Evolutionary conservation across 331 rosid genomes (phyloP), one percentile per base, ranked within the genome.

Genomic region (Acacia concinna): DNA sequence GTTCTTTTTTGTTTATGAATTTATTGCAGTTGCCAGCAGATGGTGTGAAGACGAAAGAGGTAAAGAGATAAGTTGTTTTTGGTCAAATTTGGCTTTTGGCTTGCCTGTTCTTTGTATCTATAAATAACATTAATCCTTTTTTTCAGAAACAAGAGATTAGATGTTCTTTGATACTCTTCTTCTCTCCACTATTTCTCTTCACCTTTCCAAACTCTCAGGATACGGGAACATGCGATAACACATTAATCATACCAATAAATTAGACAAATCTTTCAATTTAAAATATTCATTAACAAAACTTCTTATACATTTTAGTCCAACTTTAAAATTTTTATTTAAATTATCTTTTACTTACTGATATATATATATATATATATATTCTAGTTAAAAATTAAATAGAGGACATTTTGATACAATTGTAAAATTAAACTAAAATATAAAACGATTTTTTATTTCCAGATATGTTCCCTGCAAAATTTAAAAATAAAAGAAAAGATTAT

Each of bases 1-100:
- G 64, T 77, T 84, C 13, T 76, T 72, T 65, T 76, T 37, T 85
- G 23, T 43, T 83, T 78, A 49, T 62, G 63, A 46, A 52, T 11
- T 75, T 81, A 73, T 46, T 74, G 82, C 97, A 93, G 98, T 75
- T 90, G 38, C 96, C 97, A 14, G 37, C 80, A 35, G 87, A 85
- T 64, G 94, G 94, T 81, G 88, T 94, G 85, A 90, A 83, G 89
- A 85, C 79, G 73, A 63, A 84, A 70, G 98, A 92, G 94, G 97
- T 91, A 78, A 82, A 35, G 27, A 38, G 64, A 73, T 78, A 27
- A 17, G 38, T 7, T 3, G 30, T 46, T 70, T 70, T 5, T n/a
- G n/a, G 8, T 74, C 64, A 54, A 43, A 21, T 32, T 4, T 15
- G 28, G 8, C 64, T 57, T 56, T 56, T 75, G 30, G 28, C 51